These are phyloP conservation scores for Leccinum broughii DNA, from an alignment of 768 basidiomycete genomes.

Conservation along the genomic window DNA sequence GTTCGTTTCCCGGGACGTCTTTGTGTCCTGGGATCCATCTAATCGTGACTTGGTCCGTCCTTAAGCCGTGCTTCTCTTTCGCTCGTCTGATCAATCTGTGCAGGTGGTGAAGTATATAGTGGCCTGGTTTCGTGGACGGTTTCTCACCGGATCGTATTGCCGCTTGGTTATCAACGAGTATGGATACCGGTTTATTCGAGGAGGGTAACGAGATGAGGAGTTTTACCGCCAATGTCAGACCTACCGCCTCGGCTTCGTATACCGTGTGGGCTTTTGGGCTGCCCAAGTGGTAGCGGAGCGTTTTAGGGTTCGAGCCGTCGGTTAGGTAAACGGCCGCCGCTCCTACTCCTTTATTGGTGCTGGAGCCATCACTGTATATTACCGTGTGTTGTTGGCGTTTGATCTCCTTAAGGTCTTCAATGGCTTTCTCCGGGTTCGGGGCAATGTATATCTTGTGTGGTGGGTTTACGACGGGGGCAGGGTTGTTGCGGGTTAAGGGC, in stretches of 20 bases:
- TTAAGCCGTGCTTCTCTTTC: too few relatives aligned
- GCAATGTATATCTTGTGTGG: neutral
- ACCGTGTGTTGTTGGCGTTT: too few relatives aligned
- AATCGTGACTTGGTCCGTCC: neutral
- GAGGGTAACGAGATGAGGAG: neutral
- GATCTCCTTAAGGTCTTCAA: too few relatives aligned
- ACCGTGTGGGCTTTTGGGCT: neutral
- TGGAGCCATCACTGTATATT: neutral
- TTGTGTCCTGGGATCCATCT: neutral
- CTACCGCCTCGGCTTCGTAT: neutral
- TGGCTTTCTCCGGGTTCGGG: neutral
- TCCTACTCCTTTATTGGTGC: neutral
- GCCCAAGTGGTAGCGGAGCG: neutral
- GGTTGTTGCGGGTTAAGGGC: too few relatives aligned
- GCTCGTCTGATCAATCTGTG: neutral
- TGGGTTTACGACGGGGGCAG: too few relatives aligned
- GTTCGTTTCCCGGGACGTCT: neutral
- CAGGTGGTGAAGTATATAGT: neutral
- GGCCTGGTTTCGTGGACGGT: neutral
- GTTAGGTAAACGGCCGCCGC: neutral
- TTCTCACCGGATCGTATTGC: neutral
- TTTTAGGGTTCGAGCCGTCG: neutral
- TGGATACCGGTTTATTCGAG: neutral
- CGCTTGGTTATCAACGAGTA: neutral
- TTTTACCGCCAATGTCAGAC: neutral